Evolutionary conservation across 2,329 filamentous ascomycete species (phyloP).

Genomic region (Aspergillus spinulosporus): DNA sequence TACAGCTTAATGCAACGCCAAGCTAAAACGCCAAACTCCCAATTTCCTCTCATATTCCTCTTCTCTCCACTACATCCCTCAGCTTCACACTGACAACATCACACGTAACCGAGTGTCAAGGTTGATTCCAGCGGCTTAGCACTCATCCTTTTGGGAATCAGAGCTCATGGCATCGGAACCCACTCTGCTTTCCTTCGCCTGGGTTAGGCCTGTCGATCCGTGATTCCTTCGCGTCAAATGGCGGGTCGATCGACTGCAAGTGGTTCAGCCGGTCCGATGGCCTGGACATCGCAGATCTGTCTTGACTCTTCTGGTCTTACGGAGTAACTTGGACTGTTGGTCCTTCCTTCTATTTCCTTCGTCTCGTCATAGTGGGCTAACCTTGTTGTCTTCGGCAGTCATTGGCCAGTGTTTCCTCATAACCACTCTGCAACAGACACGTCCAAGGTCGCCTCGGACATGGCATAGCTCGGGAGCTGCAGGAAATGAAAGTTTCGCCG

Average conservation of each 20-base stretch:
- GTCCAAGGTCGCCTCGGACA: slow-evolving; percentile 2
- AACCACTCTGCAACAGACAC: slow-evolving; percentile 7
- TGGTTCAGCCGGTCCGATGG: not conserved
- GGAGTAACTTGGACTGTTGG: not conserved
- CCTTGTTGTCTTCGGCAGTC: not conserved
- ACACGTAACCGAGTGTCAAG: not conserved
- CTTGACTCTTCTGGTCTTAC: not conserved
- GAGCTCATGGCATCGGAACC: not conserved
- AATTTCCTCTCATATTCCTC: not conserved
- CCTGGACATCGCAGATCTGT: not conserved
- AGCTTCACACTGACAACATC: not conserved
- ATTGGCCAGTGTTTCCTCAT: not conserved
- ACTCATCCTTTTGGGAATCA: no score
- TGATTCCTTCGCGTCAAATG: not conserved
- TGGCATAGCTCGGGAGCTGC: slow-evolving; percentile 1
- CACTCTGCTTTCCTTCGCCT: slow-evolving; percentile 11
- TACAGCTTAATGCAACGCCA: not conserved
- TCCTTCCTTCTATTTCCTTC: slow-evolving; percentile 15
- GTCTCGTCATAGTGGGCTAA: slow-evolving; percentile 2
- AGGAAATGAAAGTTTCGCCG: not conserved
- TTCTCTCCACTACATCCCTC: not conserved
- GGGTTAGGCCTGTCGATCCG: slow-evolving; percentile 1
- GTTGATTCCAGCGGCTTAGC: not conserved
- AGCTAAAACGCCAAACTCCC: not conserved
- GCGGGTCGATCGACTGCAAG: not conserved